Evolutionary conservation across 768 basidiomycete genomes (phyloP).

Genomic region (Russula griseocarnosa): DNA sequence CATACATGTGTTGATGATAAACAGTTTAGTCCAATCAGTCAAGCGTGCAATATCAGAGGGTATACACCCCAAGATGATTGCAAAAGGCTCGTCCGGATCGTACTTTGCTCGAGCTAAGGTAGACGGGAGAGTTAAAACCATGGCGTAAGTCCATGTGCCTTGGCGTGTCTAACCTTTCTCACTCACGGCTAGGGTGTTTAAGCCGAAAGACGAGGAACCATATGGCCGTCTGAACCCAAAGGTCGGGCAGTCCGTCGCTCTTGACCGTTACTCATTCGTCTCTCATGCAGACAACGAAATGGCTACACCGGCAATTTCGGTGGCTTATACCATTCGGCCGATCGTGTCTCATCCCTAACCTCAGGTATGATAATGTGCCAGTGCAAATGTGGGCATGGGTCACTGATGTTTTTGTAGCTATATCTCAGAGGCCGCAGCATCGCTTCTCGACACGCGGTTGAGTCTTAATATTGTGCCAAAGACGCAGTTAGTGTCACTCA

Average conservation of each 20-base stretch:
- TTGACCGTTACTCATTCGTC: constrained; percentile 11
- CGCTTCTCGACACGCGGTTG: constrained; percentile 71
- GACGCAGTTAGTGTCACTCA: constrained; percentile 78
- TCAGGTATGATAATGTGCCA: constrained; percentile 49
- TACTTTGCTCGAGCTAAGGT: constrained; percentile 85
- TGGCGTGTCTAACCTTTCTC: constrained; percentile 1
- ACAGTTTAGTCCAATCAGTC: constrained; percentile 60
- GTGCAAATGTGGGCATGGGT: neutral
- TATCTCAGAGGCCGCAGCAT: constrained; percentile 86
- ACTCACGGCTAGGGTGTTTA: constrained; percentile 62
- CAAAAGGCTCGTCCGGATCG: constrained; percentile 84
- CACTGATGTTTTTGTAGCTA: constrained; percentile 47
- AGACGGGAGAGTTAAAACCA: constrained; percentile 72
- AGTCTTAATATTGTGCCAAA: constrained; percentile 78
- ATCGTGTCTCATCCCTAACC: constrained; percentile 83
- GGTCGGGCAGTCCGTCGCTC: constrained; percentile 36
- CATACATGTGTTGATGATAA: constrained; percentile 14
- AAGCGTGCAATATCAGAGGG: constrained; percentile 68
- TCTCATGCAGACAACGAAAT: constrained; percentile 68
- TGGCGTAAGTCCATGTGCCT: constrained; percentile 54
- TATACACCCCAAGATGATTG: constrained; percentile 86
- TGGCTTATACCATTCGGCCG: constrained; percentile 91
- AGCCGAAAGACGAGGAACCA: constrained; percentile 88
- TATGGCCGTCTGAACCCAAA: constrained; percentile 88
- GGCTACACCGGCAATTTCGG: constrained; percentile 82